Evolutionary conservation across 139 green algal species (phyloP), one percentile per base, ranked within the genome.

Genomic region (Chlorella ohadii): DNA sequence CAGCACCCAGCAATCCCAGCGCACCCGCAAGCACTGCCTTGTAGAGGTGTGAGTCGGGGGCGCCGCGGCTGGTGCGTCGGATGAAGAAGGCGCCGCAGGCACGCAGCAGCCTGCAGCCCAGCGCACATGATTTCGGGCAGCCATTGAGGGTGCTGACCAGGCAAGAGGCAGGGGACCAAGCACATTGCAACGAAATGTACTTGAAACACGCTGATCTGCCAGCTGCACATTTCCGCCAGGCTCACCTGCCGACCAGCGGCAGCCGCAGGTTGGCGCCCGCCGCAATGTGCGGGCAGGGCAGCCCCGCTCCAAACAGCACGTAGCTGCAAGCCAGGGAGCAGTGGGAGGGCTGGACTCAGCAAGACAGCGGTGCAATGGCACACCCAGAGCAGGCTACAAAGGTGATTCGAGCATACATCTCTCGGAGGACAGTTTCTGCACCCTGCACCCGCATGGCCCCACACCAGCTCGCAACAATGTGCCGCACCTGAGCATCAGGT

Each of bases 21-120:
- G 31, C 65, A 84, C 79, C 79, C 70, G 80, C 80, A 56, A 91
- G 75, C 44, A 85, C 72, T 0, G 33, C 28, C 81, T 91, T 91
- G 78, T 91, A 90, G 16, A 87, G 27, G 17, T 83, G 72, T 0
- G 73, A 72, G 70, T 92, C 88, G 1, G 34, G 20, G 41, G 41
- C 78, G 34, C 77, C 73, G 25, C 85, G 64, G 51, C 64, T 91
- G 44, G 72, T 79, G 38, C 88, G 57, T 19, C 83, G 77, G 63
- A 92, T 90, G 80, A 91, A 92, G 83, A 91, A 92, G 6, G 88
- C 88, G 33, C 88, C 88, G 68, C 72, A 87, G 20, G 70, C 51
- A 17, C 87, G 88, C 72, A 91, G 77, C 39, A 92, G 59, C 36
- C 68, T 77, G 70, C 68, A 28, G 61, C 7, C 44, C 6, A 6